Percentiles rank a stretch among this genome's conserved stretches.
These are phyloP conservation scores for Teunomyces atbi DNA, from an alignment of 805 yeast genomes.

Conservation along the genomic window DNA sequence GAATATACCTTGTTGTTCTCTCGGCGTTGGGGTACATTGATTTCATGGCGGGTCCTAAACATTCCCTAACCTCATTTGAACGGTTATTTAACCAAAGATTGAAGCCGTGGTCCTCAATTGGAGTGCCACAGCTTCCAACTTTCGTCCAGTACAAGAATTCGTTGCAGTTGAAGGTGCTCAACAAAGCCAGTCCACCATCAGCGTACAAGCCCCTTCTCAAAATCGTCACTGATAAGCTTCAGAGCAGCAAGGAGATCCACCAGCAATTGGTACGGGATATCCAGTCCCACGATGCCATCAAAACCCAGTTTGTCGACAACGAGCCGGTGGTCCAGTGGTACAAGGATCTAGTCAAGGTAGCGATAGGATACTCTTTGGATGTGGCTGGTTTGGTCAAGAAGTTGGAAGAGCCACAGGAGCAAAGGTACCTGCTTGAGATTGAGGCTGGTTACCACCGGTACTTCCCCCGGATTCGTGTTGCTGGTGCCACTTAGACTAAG, in stretches of 20 bases:
- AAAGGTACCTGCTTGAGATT: conserved; percentile 10
- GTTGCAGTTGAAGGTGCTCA: conserved; percentile 6
- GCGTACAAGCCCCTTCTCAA: conserved; percentile 8
- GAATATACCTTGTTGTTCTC: conserved; percentile 16
- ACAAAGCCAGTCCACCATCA: conserved; percentile 2
- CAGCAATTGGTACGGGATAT: conserved; percentile 5
- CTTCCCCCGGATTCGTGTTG: conserved; percentile 20
- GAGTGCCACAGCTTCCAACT: conserved; percentile 66
- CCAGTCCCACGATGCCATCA: neutral
- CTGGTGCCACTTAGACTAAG: conserved; percentile 3
- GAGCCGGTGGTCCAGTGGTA: conserved; percentile 16
- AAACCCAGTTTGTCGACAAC: conserved; percentile 6
- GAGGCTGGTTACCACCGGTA: conserved; percentile 21
- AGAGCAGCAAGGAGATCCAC: neutral
- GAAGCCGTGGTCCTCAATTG: conserved; percentile 78
- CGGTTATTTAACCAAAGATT: conserved; percentile 49
- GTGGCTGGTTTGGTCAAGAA: conserved; percentile 10
- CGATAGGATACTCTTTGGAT: conserved; percentile 15
- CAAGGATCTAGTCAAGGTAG: conserved; percentile 14
- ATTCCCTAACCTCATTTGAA: conserved; percentile 20
- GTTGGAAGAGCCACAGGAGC: neutral
- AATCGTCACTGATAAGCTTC: conserved; percentile 10
- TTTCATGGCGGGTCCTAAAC: conserved; percentile 25
- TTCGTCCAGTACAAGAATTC: conserved; percentile 37
- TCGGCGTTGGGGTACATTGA: conserved; percentile 18